These are phyloP conservation scores for Amanita muscaria DNA, from an alignment of 768 basidiomycete genomes.

Conservation along the genomic window DNA sequence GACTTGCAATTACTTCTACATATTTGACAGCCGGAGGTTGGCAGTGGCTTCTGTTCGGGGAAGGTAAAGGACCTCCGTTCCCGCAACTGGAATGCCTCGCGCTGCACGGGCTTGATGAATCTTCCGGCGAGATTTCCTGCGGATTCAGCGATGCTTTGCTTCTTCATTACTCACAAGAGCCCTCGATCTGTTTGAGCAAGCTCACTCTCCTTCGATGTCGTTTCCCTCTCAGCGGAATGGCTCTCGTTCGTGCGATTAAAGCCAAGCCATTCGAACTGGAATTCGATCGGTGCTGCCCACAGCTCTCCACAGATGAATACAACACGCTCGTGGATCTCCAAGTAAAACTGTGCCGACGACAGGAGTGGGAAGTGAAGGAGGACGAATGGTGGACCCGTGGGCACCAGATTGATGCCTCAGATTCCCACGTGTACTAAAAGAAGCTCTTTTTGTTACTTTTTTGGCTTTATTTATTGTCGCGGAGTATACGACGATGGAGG, in stretches of 20 bases:
- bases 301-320: too few relatives aligned
- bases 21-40: neutral
- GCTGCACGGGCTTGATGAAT: neutral
- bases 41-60: constrained; percentile 4
- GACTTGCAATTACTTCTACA: neutral
- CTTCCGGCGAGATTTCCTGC: neutral
- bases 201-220: neutral
- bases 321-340: too few relatives aligned
- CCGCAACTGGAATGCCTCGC: neutral
- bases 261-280: neutral
- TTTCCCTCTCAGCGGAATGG: neutral
- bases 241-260: neutral
- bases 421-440: neutral
- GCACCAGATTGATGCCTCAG: neutral
- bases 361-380: too few relatives aligned
- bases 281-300: neutral
- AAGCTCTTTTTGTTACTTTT: too few relatives aligned
- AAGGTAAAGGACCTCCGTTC: neutral
- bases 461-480: too few relatives aligned
- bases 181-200: neutral
- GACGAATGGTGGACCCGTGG: neutral
- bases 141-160: neutral
- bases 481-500: too few relatives aligned
- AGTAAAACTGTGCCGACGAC: too few relatives aligned
- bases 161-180: neutral